Evolutionary conservation across 2,329 filamentous ascomycete species (phyloP).

Genomic region (Fusarium papillatum): DNA sequence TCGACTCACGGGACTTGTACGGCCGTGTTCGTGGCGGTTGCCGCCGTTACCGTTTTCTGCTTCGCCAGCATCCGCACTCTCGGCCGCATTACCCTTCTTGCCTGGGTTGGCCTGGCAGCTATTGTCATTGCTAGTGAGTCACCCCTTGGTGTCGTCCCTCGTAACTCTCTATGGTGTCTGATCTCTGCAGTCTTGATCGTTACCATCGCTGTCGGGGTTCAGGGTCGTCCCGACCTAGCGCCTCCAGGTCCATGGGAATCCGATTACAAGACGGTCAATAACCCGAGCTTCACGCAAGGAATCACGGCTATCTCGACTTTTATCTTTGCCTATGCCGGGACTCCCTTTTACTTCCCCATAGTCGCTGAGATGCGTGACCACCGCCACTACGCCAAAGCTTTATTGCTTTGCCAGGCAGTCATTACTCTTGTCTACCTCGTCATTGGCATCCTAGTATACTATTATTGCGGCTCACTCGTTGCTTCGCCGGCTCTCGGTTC

Average conservation of each 20-base stretch:
- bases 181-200: conserved; percentile 34
- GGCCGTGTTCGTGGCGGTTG: conserved; percentile 52
- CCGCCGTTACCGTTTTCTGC: conserved; percentile 43
- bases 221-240: conserved; percentile 44
- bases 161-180: not conserved
- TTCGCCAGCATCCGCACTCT: conserved; percentile 49
- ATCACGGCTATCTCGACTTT: conserved; percentile 48
- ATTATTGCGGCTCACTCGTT: conserved; percentile 59
- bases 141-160: not conserved
- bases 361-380: conserved; percentile 51
- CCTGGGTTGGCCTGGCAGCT: conserved; percentile 45
- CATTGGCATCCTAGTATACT: conserved; percentile 57
- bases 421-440: conserved; percentile 49
- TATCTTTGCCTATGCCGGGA: conserved; percentile 55
- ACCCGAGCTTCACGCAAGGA: conserved; percentile 46
- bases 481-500: conserved; percentile 61
- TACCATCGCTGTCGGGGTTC: conserved; percentile 47
- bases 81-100: conserved; percentile 48
- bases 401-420: conserved; percentile 42
- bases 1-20: conserved; percentile 53
- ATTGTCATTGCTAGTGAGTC: conserved; percentile 45
- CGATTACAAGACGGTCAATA: conserved; percentile 45
- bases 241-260: conserved; percentile 40
- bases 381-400: conserved; percentile 41
- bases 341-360: conserved; percentile 51